Evolutionary conservation across 495 filamentous ascomycete species (phyloP).

Genomic region (Aspergillus ellipticus): DNA sequence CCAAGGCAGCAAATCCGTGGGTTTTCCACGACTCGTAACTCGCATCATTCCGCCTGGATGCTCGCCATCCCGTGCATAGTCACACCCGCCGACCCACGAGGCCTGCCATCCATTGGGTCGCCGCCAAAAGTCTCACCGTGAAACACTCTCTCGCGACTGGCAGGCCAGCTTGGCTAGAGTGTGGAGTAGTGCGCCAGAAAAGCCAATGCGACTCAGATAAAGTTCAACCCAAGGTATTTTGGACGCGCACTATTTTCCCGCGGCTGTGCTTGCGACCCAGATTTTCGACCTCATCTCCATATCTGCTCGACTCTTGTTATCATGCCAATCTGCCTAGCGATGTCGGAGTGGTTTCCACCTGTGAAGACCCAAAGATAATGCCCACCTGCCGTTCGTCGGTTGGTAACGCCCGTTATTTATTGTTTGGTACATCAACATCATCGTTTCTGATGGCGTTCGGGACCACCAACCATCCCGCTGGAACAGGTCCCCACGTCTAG

Average conservation of each 20-base stretch:
- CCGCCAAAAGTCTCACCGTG: background rate
- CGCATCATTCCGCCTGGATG: background rate
- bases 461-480: background rate
- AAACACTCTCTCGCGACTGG: background rate
- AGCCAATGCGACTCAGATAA: background rate
- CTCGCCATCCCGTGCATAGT: constrained; percentile 10
- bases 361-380: background rate
- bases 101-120: background rate
- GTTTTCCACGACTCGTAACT: background rate
- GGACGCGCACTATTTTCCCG: constrained; percentile 2
- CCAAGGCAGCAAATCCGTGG: background rate
- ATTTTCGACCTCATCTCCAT: background rate
- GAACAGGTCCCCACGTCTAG: no score
- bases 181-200: constrained; percentile 1
- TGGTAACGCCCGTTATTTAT: background rate
- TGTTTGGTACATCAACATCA: background rate
- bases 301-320: background rate
- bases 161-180: background rate
- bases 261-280: background rate
- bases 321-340: background rate
- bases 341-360: background rate
- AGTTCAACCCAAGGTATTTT: constrained; percentile 2
- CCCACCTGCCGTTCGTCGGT: constrained; percentile 2
- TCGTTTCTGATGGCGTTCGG: background rate
- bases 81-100: constrained; percentile 4